A percentile compares a stretch with the other conserved stretches of the same genome.
phyloP scores from a whole-genome alignment of 2,329 filamentous ascomycete species.

The Xylaria sp. region DNA sequence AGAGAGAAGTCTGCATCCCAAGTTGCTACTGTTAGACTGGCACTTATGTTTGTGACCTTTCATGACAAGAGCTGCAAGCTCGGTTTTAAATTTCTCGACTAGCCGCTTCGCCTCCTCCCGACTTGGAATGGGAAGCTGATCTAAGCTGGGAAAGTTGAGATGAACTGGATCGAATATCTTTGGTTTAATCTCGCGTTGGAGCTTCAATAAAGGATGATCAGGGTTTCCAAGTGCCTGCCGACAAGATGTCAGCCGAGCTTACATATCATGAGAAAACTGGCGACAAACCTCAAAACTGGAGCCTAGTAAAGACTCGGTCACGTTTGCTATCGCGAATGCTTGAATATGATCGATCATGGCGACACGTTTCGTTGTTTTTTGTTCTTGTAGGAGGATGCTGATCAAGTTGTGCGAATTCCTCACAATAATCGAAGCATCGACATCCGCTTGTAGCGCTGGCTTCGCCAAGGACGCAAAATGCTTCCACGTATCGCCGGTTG shows the following conservation, averaged over 20 bases:
- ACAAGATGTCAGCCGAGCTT: neutral
- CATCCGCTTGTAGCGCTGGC: slow-evolving; percentile 48
- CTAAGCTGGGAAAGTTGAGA: slow-evolving; percentile 51
- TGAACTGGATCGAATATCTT: slow-evolving; percentile 51
- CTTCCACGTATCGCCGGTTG: slow-evolving; percentile 52
- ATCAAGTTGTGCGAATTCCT: slow-evolving; percentile 44
- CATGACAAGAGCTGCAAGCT: slow-evolving; percentile 37
- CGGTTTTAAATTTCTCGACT: slow-evolving; percentile 43
- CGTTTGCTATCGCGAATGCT: slow-evolving; percentile 24
- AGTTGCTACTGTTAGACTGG: slow-evolving; percentile 18
- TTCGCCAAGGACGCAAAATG: slow-evolving; percentile 52
- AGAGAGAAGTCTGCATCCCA: slow-evolving; percentile 41
- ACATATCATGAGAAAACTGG: neutral
- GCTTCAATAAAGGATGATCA: slow-evolving; percentile 40
- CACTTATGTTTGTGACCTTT: slow-evolving; percentile 14
- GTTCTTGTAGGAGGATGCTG: slow-evolving; percentile 43
- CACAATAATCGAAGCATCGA: slow-evolving; percentile 42
- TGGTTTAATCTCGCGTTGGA: slow-evolving; percentile 47
- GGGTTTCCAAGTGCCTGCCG: slow-evolving; percentile 42
- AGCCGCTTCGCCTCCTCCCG: slow-evolving; percentile 43
- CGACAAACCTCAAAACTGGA: slow-evolving; percentile 20
- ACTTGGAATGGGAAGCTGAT: slow-evolving; percentile 45
- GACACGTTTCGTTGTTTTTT: neutral
- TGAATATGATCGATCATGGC: slow-evolving; percentile 44
- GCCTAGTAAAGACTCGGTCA: slow-evolving; percentile 27